phyloP scores from a whole-genome alignment of 495 filamentous ascomycete species.

The Tetracladium setigerum region DNA sequence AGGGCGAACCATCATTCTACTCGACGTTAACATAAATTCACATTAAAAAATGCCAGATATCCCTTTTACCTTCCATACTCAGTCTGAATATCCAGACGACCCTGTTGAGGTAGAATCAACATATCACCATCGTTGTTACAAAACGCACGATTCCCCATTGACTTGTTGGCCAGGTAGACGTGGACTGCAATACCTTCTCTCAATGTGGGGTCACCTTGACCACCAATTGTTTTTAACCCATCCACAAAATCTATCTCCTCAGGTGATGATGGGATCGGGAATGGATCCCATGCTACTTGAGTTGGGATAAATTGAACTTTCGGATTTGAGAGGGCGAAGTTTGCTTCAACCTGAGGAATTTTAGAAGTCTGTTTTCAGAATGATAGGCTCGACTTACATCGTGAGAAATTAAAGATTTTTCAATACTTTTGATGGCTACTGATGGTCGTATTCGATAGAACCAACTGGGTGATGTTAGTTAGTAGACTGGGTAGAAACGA shows the following conservation, averaged over 20 bases:
- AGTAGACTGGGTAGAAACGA: too few relatives aligned
- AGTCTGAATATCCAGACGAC: constrained; percentile 62
- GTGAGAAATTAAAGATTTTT: neutral
- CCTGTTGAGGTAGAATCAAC: constrained; percentile 60
- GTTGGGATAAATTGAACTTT: constrained; percentile 1
- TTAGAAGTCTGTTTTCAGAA: neutral
- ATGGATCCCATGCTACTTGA: constrained; percentile 3
- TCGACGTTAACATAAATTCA: constrained; percentile 26
- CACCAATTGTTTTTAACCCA: constrained; percentile 34
- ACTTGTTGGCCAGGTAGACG: constrained; percentile 55
- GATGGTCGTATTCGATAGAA: constrained; percentile 6
- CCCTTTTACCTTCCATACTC: constrained; percentile 28
- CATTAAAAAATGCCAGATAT: neutral
- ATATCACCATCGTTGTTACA: constrained; percentile 67
- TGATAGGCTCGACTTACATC: neutral
- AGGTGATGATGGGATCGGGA: neutral
- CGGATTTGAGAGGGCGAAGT: constrained; percentile 2
- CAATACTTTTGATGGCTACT: neutral
- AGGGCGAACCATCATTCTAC: constrained; percentile 53
- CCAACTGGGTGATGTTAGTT: neutral
- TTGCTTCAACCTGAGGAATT: neutral
- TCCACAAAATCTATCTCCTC: constrained; percentile 5
- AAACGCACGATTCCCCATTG: constrained; percentile 60
- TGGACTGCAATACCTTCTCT: constrained; percentile 59
- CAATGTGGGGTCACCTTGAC: constrained; percentile 57